Percentiles rank a stretch among this genome's conserved stretches.
phyloP scores from a whole-genome alignment of 129 eudicot genomes.

The Chrysanthemum seticuspe region DNA sequence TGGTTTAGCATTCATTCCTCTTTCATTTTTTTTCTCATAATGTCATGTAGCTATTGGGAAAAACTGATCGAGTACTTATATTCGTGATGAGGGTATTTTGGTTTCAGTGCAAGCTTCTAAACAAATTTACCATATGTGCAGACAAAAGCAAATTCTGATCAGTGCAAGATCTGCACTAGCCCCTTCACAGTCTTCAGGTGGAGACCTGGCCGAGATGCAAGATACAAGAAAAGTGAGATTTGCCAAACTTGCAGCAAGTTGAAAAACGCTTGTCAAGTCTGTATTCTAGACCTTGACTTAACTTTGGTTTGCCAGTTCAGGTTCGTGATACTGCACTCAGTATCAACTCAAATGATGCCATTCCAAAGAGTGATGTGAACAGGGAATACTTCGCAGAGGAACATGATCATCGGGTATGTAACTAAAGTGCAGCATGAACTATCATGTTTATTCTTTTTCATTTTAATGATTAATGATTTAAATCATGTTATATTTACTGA shows the following conservation, averaged over 20 bases:
- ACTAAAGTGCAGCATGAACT: neutral
- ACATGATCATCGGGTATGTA: constrained; percentile 89
- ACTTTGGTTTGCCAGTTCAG: constrained; percentile 79
- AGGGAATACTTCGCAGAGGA: constrained; percentile 29
- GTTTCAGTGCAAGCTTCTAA: neutral
- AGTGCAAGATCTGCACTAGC: constrained; percentile 86
- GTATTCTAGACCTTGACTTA: too few species aligned
- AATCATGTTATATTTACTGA: too few species aligned
- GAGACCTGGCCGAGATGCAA: constrained; percentile 80
- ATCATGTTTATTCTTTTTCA: neutral
- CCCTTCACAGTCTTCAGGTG: constrained; percentile 96
- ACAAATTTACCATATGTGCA: constrained; percentile 10
- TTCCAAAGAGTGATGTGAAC: constrained; percentile 87
- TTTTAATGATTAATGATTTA: neutral
- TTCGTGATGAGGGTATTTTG: neutral
- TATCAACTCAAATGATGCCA: constrained; percentile 74
- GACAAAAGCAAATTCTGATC: constrained; percentile 81
- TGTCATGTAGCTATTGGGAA: neutral
- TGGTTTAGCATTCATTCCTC: too few species aligned
- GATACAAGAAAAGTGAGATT: too few species aligned
- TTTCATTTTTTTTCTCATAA: neutral
- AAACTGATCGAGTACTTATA: neutral
- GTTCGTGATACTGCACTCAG: constrained; percentile 86
- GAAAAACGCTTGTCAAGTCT: too few species aligned
- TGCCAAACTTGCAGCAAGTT: too few species aligned